Evolutionary conservation across 2,329 filamentous ascomycete species (phyloP).

Genomic region (Cladosporium sp.): DNA sequence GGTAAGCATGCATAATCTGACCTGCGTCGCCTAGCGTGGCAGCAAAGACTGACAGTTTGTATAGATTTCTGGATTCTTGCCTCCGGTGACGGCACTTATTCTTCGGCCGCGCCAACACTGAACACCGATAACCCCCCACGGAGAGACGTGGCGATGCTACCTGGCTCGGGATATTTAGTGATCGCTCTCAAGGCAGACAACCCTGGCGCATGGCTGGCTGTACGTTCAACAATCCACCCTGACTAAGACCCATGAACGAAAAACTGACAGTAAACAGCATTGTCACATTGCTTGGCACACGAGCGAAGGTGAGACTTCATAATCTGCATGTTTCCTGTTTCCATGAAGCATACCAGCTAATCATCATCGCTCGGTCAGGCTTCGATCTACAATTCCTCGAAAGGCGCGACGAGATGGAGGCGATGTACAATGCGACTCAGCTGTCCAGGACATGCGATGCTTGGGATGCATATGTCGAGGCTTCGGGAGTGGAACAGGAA

Average conservation of each 20-base stretch:
- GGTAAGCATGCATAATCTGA: background rate
- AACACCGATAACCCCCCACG: constrained; percentile 29
- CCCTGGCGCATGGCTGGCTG: constrained; percentile 29
- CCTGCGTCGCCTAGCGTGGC: no score
- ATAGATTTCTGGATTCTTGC: constrained; percentile 44
- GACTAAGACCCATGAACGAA: background rate
- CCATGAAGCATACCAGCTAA: no score
- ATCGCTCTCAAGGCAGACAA: constrained; percentile 32
- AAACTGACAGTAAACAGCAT: constrained; percentile 6
- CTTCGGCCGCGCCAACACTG: constrained; percentile 26
- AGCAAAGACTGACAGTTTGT: constrained; percentile 34
- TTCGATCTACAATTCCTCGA: constrained; percentile 28
- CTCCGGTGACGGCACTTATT: constrained; percentile 34
- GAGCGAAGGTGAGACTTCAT: constrained; percentile 14
- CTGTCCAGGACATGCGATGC: background rate
- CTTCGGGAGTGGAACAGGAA: background rate
- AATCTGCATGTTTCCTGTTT: no score
- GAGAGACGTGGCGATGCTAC: constrained; percentile 31
- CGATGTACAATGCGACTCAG: background rate
- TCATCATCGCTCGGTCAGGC: constrained; percentile 10
- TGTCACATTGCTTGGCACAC: constrained; percentile 32
- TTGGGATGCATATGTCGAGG: background rate
- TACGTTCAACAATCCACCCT: constrained; percentile 10
- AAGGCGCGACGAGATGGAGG: constrained; percentile 1
- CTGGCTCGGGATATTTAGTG: constrained; percentile 30